Conservation (phyloP, 2,329 filamentous ascomycete genomes). For the Penicillium capsulatum region DNA sequence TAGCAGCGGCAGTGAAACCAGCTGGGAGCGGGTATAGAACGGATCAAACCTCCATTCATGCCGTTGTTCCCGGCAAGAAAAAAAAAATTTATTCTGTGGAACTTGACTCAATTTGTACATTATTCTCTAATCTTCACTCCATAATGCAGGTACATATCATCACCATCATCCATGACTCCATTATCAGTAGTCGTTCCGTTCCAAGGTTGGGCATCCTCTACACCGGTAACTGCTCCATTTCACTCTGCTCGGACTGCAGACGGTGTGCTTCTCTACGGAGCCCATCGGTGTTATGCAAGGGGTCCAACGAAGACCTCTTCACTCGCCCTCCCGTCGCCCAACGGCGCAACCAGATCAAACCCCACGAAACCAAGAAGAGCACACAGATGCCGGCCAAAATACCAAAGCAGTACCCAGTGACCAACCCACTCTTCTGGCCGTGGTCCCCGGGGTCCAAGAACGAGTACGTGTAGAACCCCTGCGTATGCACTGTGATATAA, state of each 20-base stretch:
- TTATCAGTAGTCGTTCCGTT: too few species aligned
- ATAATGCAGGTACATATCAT: too few species aligned
- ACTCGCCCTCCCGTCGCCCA: constrained; percentile 40
- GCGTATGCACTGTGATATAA: constrained; percentile 65
- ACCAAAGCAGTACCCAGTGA: constrained; percentile 60
- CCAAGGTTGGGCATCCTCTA: too few species aligned
- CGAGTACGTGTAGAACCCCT: constrained; percentile 70
- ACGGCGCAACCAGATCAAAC: constrained; percentile 52
- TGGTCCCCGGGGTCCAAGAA: constrained; percentile 64
- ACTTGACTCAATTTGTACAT: not conserved
- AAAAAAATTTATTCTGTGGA: too few species aligned
- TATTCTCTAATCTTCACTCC: constrained; percentile 6
- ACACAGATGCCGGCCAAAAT: constrained; percentile 55
- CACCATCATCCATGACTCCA: too few species aligned
- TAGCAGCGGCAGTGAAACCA: constrained; percentile 34
- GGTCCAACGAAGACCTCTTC: constrained; percentile 24
- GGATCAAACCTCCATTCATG: not conserved
- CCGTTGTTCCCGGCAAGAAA: too few species aligned
- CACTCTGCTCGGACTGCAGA: too few species aligned
- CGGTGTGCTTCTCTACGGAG: not conserved
- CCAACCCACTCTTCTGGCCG: constrained; percentile 46
- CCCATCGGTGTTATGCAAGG: not conserved
- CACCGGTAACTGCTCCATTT: too few species aligned
- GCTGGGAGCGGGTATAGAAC: constrained; percentile 33
- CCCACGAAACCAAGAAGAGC: constrained; percentile 51